These are phyloP conservation scores for Phytophthora litchii DNA, from an alignment of 352 stramenopile genomes.

Conservation along the genomic window DNA sequence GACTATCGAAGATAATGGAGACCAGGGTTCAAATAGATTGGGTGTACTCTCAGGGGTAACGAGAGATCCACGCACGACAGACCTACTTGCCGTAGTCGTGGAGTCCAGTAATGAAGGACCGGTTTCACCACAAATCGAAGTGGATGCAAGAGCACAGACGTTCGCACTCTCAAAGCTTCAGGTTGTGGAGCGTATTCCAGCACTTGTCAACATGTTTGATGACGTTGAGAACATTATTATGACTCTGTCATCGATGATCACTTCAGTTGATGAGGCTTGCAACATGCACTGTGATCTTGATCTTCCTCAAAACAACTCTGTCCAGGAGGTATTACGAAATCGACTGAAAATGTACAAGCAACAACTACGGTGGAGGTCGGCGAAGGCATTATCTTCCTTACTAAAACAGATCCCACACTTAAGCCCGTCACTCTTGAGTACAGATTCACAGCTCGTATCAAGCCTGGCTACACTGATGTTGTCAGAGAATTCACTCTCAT, in stretches of 20 bases:
- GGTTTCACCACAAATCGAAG: constrained; percentile 19
- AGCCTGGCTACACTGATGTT: constrained; percentile 61
- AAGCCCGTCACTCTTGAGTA: constrained; percentile 40
- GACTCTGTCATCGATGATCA: constrained; percentile 58
- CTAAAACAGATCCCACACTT: constrained; percentile 74
- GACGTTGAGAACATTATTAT: constrained; percentile 57
- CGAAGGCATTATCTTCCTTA: constrained; percentile 71
- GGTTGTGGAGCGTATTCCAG: constrained; percentile 72
- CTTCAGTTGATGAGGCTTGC: constrained; percentile 39
- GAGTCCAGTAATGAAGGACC: constrained; percentile 13
- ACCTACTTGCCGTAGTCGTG: constrained; percentile 44
- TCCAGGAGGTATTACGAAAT: constrained; percentile 62
- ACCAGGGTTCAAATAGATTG: constrained; percentile 21
- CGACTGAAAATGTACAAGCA: constrained; percentile 77
- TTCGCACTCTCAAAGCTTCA: constrained; percentile 64
- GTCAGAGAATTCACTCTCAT: constrained; percentile 57
- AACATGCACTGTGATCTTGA: constrained; percentile 50
- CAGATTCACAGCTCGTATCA: constrained; percentile 69
- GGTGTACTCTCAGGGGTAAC: constrained; percentile 49
- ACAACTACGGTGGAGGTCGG: constrained; percentile 81
- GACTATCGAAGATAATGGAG: constrained; percentile 54
- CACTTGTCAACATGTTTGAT: constrained; percentile 82
- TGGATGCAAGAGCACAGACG: constrained; percentile 21
- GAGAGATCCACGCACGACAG: constrained; percentile 41
- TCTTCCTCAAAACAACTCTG: constrained; percentile 65